Evolutionary conservation across 306 rosid species (phyloP).

Genomic region (Gastrolobium bilobum): DNA sequence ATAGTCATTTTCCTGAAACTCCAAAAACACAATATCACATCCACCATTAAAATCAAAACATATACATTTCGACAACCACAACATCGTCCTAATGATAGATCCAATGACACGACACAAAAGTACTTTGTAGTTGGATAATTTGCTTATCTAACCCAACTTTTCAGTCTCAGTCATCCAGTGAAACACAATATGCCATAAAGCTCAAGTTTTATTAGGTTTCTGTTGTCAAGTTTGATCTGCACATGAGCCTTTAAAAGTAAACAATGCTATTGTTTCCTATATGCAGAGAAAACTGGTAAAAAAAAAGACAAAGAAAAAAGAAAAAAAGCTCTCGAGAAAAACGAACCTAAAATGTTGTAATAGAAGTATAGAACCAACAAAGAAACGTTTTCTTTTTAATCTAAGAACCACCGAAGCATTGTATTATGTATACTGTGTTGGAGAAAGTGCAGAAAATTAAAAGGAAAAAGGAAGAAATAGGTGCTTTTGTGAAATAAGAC

Average conservation of each 20-base stretch:
- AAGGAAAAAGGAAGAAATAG: not conserved
- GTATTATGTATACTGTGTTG: not conserved
- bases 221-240: not conserved
- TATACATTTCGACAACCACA: constrained; percentile 1
- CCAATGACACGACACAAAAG: not conserved
- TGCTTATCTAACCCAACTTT: constrained; percentile 1
- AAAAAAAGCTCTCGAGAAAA: not conserved
- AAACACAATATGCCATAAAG: constrained; percentile 1
- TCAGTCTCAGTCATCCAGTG: not conserved
- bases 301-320: no score
- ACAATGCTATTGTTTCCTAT: not conserved
- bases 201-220: constrained; percentile 1
- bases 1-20: not conserved
- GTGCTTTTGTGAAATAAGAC: not conserved
- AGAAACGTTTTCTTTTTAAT: not conserved
- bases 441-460: not conserved
- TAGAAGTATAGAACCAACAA: constrained; percentile 2
- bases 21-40: not conserved
- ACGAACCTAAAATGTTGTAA: not conserved
- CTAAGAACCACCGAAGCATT: not conserved
- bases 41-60: constrained; percentile 22
- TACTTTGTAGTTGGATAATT: not conserved
- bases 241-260: not conserved
- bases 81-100: not conserved
- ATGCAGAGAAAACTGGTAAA: not conserved